Percentiles rank a stretch among this genome's conserved stretches.
phyloP scores from a whole-genome alignment of 257 asterid genomes.

The Penstemon barbatus region DNA sequence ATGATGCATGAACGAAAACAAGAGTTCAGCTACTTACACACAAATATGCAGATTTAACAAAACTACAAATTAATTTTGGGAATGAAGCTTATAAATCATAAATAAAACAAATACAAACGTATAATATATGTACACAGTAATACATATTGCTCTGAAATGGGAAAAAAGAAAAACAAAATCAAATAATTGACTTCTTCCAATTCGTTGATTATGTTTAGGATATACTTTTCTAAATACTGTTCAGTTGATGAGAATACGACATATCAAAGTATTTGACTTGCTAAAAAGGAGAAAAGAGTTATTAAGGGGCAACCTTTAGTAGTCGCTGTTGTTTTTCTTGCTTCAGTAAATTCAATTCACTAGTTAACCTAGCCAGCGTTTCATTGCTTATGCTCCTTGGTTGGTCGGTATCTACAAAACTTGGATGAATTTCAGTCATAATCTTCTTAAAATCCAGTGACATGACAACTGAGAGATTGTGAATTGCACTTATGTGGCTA shows the following conservation, averaged over 20 bases:
- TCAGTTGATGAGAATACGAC: constrained; percentile 11
- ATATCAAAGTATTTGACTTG: not conserved
- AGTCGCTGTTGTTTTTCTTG: constrained; percentile 62
- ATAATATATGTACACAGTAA: not conserved
- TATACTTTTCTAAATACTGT: not conserved
- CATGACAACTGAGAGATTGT: constrained; percentile 64
- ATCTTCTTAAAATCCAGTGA: constrained; percentile 60
- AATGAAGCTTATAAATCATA: constrained; percentile 14
- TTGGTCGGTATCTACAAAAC: constrained; percentile 50
- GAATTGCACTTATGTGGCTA: constrained; percentile 48
- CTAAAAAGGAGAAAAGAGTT: constrained; percentile 5
- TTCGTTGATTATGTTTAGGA: constrained; percentile 4
- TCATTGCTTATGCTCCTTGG: constrained; percentile 70
- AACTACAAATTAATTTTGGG: not conserved
- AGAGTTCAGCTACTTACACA: not conserved
- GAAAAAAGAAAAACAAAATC: not conserved
- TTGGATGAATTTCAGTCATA: constrained; percentile 66
- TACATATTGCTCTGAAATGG: constrained; percentile 1
- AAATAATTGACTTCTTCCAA: not conserved
- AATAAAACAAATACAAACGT: not conserved
- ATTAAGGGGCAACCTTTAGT: constrained; percentile 41
- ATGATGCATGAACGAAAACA: not conserved
- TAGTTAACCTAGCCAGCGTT: constrained; percentile 64
- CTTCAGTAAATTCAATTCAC: constrained; percentile 54
- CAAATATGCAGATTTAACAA: not conserved